Evolutionary conservation across 2,329 filamentous ascomycete genomes (phyloP), one percentile per base, ranked within the genome.

Genomic region (Chaetomium strumarium): DNA sequence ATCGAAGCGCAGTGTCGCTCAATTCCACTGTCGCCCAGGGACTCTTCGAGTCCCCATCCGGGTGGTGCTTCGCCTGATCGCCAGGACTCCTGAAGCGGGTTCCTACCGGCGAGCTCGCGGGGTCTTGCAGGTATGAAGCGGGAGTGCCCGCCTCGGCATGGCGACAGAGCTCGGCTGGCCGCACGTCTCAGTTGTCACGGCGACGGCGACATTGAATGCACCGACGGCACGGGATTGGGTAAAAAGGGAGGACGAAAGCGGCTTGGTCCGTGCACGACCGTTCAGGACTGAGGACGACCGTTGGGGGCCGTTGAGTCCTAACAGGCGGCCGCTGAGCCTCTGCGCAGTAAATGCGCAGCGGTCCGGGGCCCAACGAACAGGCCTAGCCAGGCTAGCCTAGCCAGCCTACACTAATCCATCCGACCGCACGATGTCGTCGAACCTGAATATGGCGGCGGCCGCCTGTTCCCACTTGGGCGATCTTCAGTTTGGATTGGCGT

Each of bases 281-380:
- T 24, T 31, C 11, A 45, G 52, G 52, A 52, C 41, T 49, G 49
- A 51, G 45, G 44, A 37, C 48, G 34, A 16, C 33, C 14, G 19
- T 45, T 44, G 39, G 52, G 47, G 31, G 56, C 51, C 51, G 50
- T 48, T 45, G 36, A 37, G 53, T 42, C 52, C 46, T 52, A 52
- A 14, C 51, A 57, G 52, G 55, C 52, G 55, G 51, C 51, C 37
- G 49, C 55, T 36, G 52, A 50, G 49, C 44, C 52, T 47, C 56
- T 61, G 59, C 51, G 51, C 53, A 60, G 16, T 19, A 14, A 43
- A 38, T 61, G 58, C 58, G 56, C 59, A 61, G 56, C 55, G 51
- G 49, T 46, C 38, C 13, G 46, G 19, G 14, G 17, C 6, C 30
- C 50, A 34, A 42, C 48, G 38, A 37, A 19, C 38, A 16, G 44